Conservation (phyloP, 1,284 basidiomycete species). For the Neotropicomus parvogracilis region DNA sequence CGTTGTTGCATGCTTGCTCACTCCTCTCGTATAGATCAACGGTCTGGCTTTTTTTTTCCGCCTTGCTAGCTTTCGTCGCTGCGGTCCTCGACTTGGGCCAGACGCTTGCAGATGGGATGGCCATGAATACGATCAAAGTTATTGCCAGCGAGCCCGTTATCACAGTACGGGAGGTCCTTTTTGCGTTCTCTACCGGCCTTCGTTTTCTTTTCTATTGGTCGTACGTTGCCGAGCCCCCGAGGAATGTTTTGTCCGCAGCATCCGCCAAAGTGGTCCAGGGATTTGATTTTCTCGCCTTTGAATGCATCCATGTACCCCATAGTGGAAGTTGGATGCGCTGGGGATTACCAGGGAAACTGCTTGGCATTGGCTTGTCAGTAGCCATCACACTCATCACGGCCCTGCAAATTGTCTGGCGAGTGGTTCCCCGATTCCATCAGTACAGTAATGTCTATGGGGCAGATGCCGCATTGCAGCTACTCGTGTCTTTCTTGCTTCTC, state of each 20-base stretch:
- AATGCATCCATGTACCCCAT: slow-evolving; percentile 35
- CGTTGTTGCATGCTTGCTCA: slow-evolving; percentile 4
- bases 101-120: slow-evolving; percentile 43
- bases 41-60: slow-evolving; percentile 53
- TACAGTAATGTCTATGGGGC: slow-evolving; percentile 54
- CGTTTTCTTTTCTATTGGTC: slow-evolving; percentile 68
- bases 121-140: slow-evolving; percentile 20
- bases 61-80: slow-evolving; percentile 58
- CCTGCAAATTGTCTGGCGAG: slow-evolving; percentile 64
- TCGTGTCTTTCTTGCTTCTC: slow-evolving; percentile 55
- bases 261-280: slow-evolving; percentile 14
- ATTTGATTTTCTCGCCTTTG: slow-evolving; percentile 21
- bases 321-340: slow-evolving; percentile 62
- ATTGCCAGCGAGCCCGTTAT: slow-evolving; percentile 37
- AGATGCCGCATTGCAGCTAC: slow-evolving; percentile 55
- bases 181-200: slow-evolving; percentile 54
- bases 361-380: slow-evolving; percentile 50
- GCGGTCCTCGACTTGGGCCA: slow-evolving; percentile 63
- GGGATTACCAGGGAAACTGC: slow-evolving; percentile 50
- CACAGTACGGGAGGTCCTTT: slow-evolving; percentile 55
- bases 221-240: slow-evolving; percentile 55
- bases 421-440: slow-evolving; percentile 39
- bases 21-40: slow-evolving; percentile 40
- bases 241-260: slow-evolving; percentile 35
- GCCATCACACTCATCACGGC: slow-evolving; percentile 45